phyloP scores from a whole-genome alignment of 345 rosid species.

The Populus tremula region DNA sequence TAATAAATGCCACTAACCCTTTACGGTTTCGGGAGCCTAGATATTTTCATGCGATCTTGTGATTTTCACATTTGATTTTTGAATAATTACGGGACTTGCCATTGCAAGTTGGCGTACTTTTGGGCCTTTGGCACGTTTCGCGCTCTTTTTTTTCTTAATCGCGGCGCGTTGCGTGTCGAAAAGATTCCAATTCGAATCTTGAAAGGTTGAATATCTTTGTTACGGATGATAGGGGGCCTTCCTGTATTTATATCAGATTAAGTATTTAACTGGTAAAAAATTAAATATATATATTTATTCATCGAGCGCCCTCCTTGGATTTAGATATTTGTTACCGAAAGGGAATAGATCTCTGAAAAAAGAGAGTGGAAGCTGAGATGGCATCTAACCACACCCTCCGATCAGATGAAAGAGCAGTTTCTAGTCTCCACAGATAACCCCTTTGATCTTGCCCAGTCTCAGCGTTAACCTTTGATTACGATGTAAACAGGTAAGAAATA shows the following conservation, averaged over 20 bases:
- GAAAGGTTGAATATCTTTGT: background rate
- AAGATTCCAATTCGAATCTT: background rate
- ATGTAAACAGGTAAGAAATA: background rate
- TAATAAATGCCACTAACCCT: background rate
- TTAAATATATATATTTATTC: too few relatives aligned
- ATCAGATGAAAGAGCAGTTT: too few relatives aligned
- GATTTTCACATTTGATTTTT: slow-evolving; percentile 1
- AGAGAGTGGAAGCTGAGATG: background rate
- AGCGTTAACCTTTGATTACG: background rate
- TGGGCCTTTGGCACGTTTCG: background rate
- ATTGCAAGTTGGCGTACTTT: background rate
- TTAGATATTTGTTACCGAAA: too few relatives aligned
- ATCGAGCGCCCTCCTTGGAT: too few relatives aligned
- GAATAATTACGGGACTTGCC: slow-evolving; percentile 35
- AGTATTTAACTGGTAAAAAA: too few relatives aligned
- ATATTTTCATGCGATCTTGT: slow-evolving; percentile 30
- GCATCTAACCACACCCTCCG: background rate
- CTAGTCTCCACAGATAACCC: background rate
- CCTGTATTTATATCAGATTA: too few relatives aligned
- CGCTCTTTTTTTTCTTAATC: background rate
- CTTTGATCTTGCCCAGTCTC: background rate
- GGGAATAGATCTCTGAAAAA: background rate
- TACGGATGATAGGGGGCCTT: too few relatives aligned
- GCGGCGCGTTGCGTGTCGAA: background rate
- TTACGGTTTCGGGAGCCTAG: background rate